Evolutionary conservation across 1,284 basidiomycete genomes (phyloP).

Genomic region (Ganoderma lucidum): DNA sequence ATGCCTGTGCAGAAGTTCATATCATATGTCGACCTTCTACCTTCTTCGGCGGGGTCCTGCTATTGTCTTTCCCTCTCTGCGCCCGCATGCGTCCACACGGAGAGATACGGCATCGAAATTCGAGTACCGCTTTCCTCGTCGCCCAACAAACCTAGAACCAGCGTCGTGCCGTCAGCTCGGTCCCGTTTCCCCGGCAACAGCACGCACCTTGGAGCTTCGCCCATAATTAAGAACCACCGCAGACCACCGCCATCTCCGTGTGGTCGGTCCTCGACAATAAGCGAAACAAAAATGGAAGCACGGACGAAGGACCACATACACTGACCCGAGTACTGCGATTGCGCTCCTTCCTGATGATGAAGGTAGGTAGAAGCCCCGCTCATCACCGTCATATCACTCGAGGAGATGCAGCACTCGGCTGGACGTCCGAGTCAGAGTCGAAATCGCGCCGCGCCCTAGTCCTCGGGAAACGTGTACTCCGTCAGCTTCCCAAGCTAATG

Average conservation of each 20-base stretch:
- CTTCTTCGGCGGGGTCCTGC: neutral
- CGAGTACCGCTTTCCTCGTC: constrained; percentile 3
- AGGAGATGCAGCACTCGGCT: neutral
- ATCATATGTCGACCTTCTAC: neutral
- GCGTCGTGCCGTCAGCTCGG: neutral
- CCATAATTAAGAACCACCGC: constrained; percentile 4
- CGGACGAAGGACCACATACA: neutral
- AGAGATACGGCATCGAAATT: neutral
- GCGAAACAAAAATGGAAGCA: neutral
- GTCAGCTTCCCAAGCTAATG: neutral
- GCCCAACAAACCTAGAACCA: constrained; percentile 5
- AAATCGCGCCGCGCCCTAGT: neutral
- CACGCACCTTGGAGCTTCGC: neutral
- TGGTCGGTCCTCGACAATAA: neutral
- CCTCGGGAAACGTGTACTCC: neutral
- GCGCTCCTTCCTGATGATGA: neutral
- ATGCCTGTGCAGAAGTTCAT: neutral
- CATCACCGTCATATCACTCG: neutral
- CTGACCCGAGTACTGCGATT: neutral
- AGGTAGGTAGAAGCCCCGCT: neutral
- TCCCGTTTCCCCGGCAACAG: constrained; percentile 2
- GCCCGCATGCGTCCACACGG: neutral
- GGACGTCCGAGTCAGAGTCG: neutral
- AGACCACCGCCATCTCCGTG: neutral
- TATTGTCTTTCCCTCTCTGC: neutral